Evolutionary conservation across 257 asterid genomes (phyloP).

Genomic region (Schizonepeta tenuifolia): DNA sequence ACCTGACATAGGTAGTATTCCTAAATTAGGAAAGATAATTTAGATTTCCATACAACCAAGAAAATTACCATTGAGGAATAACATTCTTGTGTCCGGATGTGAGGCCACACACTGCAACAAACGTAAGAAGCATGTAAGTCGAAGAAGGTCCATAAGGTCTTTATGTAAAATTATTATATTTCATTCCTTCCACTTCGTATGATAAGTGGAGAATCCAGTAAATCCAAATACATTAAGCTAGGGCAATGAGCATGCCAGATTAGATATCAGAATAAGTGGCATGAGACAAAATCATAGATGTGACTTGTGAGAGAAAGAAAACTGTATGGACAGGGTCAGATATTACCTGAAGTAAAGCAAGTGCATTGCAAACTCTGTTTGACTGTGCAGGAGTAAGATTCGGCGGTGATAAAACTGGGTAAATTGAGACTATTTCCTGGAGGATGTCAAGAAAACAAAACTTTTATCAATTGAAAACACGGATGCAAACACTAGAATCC

Average conservation of each 20-base stretch:
- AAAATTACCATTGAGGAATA: constrained; percentile 83
- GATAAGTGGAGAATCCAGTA: not conserved
- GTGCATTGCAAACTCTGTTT: constrained; percentile 96
- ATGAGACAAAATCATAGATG: not conserved
- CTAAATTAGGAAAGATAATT: constrained; percentile 12
- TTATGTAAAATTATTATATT: not conserved
- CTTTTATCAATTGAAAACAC: not conserved
- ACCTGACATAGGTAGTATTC: constrained; percentile 19
- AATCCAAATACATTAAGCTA: not conserved
- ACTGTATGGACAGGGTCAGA: not conserved
- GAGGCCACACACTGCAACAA: constrained; percentile 94
- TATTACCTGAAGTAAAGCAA: constrained; percentile 92
- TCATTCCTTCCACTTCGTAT: not conserved
- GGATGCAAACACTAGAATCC: constrained; percentile 17
- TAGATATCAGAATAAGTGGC: not conserved
- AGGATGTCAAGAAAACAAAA: constrained; percentile 23
- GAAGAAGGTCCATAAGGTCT: not conserved
- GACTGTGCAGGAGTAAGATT: constrained; percentile 91
- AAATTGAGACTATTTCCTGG: constrained; percentile 95
- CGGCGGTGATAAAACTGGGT: constrained; percentile 96
- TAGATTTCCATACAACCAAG: constrained; percentile 18
- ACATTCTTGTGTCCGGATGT: constrained; percentile 88
- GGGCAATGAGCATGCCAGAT: not conserved
- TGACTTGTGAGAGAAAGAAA: not conserved
- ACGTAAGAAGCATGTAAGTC: constrained; percentile 30